Percentiles rank a stretch among this genome's conserved stretches.
phyloP scores from a whole-genome alignment of 139 green algal species.

The Mesotaenium endlicherianum region DNA sequence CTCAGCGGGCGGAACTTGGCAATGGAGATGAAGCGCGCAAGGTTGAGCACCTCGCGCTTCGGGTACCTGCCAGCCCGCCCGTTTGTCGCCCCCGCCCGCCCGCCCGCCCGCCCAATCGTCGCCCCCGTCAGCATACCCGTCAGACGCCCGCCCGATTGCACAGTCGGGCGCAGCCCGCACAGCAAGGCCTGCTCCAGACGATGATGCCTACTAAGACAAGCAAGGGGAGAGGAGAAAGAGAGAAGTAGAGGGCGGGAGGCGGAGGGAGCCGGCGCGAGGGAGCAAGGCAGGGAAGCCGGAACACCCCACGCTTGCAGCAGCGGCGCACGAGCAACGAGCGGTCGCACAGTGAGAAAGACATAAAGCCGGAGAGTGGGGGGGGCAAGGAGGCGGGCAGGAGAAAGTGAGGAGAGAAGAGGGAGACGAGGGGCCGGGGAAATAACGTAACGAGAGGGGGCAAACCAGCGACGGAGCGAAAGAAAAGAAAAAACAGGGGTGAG shows the following conservation, averaged over 20 bases:
- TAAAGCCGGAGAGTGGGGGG: background rate
- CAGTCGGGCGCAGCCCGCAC: too few relatives aligned
- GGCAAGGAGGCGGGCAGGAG: constrained; percentile 1
- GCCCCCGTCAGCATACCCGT: too few relatives aligned
- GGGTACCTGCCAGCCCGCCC: constrained; percentile 76
- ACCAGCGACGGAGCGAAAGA: background rate
- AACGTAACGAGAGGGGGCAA: background rate
- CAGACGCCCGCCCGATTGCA: too few relatives aligned
- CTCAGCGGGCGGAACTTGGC: constrained; percentile 90
- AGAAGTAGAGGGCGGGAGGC: too few relatives aligned
- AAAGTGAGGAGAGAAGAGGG: background rate
- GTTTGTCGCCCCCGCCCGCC: too few relatives aligned
- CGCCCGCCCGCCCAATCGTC: too few relatives aligned
- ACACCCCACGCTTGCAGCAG: too few relatives aligned
- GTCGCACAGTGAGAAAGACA: background rate
- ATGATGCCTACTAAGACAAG: too few relatives aligned
- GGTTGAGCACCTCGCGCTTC: constrained; percentile 87
- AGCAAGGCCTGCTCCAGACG: too few relatives aligned
- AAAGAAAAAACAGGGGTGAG: background rate
- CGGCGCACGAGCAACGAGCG: background rate
- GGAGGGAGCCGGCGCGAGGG: too few relatives aligned
- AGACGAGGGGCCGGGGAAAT: background rate
- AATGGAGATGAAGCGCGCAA: constrained; percentile 91
- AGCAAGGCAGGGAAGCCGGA: too few relatives aligned
- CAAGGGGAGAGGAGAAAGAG: too few relatives aligned